Conservation (phyloP, 2,329 filamentous ascomycete species). For the Daldinia sp. region DNA sequence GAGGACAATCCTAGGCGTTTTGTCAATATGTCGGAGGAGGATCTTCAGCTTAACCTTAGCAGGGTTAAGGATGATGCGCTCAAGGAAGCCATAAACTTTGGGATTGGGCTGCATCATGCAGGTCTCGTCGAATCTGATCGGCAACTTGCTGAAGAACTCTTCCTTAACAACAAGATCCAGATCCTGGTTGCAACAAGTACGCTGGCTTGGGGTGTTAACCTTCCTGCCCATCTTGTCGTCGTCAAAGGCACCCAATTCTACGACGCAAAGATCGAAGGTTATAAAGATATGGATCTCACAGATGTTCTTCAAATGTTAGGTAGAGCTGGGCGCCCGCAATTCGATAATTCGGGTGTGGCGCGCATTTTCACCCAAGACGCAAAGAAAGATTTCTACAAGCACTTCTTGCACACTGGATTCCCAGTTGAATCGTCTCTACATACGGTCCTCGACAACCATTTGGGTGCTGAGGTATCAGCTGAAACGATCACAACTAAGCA, state of each 20-base stretch:
- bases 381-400: slow-evolving; percentile 99
- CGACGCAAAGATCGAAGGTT: slow-evolving; percentile 96
- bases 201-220: slow-evolving; percentile 96
- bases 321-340: slow-evolving; percentile 93
- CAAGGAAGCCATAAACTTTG: slow-evolving; percentile 94
- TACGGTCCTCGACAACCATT: slow-evolving; percentile 96
- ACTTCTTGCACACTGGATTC: slow-evolving; percentile 97
- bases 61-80: slow-evolving; percentile 94
- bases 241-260: slow-evolving; percentile 99
- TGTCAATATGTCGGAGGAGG: slow-evolving; percentile 93
- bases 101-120: slow-evolving; percentile 96
- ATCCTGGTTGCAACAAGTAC: slow-evolving; percentile 96
- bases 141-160: slow-evolving; percentile 91
- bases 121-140: slow-evolving; percentile 95
- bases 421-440: slow-evolving; percentile 97
- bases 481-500: slow-evolving; percentile 95
- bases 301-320: slow-evolving; percentile 99
- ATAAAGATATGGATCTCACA: slow-evolving; percentile 98
- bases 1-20: slow-evolving; percentile 97
- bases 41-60: slow-evolving; percentile 86
- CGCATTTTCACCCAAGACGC: slow-evolving; percentile 97
- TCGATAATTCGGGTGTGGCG: slow-evolving; percentile 94
- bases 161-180: slow-evolving; percentile 97
- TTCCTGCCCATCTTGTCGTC: slow-evolving; percentile 95
- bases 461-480: slow-evolving; percentile 93